Percentiles rank a stretch among this genome's conserved stretches.
These are phyloP conservation scores for Lachnellula suecica DNA, from an alignment of 2,329 filamentous ascomycete genomes.

Conservation along the genomic window DNA sequence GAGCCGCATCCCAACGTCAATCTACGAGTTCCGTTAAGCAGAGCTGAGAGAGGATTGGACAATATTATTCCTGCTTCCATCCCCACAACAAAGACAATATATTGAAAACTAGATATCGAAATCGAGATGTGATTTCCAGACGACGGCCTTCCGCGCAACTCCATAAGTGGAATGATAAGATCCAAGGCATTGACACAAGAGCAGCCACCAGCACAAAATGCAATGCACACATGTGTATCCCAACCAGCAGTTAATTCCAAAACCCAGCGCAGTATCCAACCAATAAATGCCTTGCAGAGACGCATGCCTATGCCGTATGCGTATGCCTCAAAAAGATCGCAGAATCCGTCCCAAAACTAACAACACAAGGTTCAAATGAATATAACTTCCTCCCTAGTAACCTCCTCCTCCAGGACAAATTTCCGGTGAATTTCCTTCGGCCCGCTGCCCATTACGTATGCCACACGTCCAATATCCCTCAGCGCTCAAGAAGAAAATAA, in stretches of 20 bases:
- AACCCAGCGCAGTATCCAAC: constrained; percentile 13
- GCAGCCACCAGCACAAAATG: constrained; percentile 22
- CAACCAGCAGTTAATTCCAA: constrained; percentile 2
- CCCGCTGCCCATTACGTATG: background rate
- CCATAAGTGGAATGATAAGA: background rate
- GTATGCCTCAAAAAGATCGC: constrained; percentile 18
- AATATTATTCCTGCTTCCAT: no score
- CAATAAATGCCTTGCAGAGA: constrained; percentile 19
- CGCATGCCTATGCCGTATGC: constrained; percentile 21
- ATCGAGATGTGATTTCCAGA: background rate
- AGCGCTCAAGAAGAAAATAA: background rate
- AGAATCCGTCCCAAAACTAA: constrained; percentile 1
- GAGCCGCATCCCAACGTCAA: no score
- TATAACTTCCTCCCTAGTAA: background rate
- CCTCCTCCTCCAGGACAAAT: no score
- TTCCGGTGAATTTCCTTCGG: background rate
- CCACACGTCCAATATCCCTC: background rate
- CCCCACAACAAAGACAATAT: background rate
- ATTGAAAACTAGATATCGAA: background rate
- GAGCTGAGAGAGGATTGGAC: no score
- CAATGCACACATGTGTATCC: constrained; percentile 26
- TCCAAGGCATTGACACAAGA: constrained; percentile 3
- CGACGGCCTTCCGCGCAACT: background rate
- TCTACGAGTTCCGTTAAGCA: no score
- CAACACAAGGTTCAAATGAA: constrained; percentile 13